Base-by-base conservation (phyloP, 768 basidiomycete genomes). In the Leccinum pellstonianum region DNA sequence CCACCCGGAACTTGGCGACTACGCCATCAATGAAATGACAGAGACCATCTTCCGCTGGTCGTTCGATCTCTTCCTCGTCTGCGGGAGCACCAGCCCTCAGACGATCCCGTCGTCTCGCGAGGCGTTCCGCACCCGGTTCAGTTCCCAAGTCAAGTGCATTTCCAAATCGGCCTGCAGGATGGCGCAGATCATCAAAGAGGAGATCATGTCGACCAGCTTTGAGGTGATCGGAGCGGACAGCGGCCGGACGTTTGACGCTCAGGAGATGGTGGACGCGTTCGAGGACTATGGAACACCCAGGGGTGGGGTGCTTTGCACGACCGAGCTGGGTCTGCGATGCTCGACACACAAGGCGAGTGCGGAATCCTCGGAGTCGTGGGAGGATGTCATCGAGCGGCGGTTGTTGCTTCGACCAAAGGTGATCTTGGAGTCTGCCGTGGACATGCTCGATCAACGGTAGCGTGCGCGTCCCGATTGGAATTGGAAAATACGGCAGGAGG, bases 131-230 rank as follows among this genome's bases (percentile, higher is more conserved):
- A 67, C 74, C 5, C 79, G 80, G 25, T 87, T 85, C 61, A 79
- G 79, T 25, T 75, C 84, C 33, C 87, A 88, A 67, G 81, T 91
- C 9, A 81, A 80, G 21, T 81, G 87, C 17, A 86, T 92, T 47
- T 83, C 88, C 11, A 82, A 80, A 55, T 79, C 86, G 0, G 86
- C 86, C 21, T 82, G 82, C 68, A 80, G 80, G 59, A 75, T 92
- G 31, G 86, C 87, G 11, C 81, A 78, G 52, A 83, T 89, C 43
- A 81, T 83, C 37, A 77, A 83, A 52, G 88, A 92, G 65, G 89
- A 90, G 60, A 89, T 90, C 66, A 82, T 92, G 77, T 88, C 86
- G 3, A 87, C 89, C 2, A 85, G 81, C 58, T 92, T 91, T 65
- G 87, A 91, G 64, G 80, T 91, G 37, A 72, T 87, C 43, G 79